Conservation (phyloP, 2,329 filamentous ascomycete species). For the Colletotrichum sp. region DNA sequence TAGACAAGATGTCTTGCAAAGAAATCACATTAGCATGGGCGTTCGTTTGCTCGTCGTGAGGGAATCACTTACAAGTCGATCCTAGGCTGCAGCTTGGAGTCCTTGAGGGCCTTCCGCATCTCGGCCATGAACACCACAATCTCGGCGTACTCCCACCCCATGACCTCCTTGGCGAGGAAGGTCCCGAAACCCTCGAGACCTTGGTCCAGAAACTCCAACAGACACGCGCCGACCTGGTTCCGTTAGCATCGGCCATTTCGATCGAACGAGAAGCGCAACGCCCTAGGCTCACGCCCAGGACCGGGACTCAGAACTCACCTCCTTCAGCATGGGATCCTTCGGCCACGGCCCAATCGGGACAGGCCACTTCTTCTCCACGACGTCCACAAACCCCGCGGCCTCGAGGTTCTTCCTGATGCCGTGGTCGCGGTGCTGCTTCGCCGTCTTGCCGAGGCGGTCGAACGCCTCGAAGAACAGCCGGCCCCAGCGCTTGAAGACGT, state of each 20-base stretch:
- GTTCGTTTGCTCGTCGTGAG: too few species aligned
- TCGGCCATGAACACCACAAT: conserved; percentile 25
- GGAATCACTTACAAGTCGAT: background rate
- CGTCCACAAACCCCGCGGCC: conserved; percentile 27
- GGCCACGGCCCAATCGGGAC: conserved; percentile 22
- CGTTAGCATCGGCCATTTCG: background rate
- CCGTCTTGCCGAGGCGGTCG: conserved; percentile 33
- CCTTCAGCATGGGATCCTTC: background rate
- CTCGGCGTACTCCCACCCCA: conserved; percentile 32
- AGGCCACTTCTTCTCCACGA: conserved; percentile 18
- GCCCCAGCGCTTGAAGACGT: conserved; percentile 24
- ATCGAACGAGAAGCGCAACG: background rate
- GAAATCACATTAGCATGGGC: too few species aligned
- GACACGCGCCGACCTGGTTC: conserved; percentile 3
- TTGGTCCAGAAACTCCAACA: conserved; percentile 24
- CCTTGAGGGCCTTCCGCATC: conserved; percentile 14
- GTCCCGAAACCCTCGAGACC: conserved; percentile 32
- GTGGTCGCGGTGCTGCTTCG: conserved; percentile 26
- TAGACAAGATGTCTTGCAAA: background rate
- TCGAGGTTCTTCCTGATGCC: conserved; percentile 24
- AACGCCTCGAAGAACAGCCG: conserved; percentile 30
- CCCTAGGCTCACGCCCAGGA: background rate
- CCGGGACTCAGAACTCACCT: background rate
- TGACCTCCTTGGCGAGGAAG: conserved; percentile 28
- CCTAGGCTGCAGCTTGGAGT: background rate